Percentiles rank a stretch among this genome's conserved stretches.
These are phyloP conservation scores for Beauveria sp. DNA, from an alignment of 2,329 filamentous ascomycete genomes.

Conservation along the genomic window DNA sequence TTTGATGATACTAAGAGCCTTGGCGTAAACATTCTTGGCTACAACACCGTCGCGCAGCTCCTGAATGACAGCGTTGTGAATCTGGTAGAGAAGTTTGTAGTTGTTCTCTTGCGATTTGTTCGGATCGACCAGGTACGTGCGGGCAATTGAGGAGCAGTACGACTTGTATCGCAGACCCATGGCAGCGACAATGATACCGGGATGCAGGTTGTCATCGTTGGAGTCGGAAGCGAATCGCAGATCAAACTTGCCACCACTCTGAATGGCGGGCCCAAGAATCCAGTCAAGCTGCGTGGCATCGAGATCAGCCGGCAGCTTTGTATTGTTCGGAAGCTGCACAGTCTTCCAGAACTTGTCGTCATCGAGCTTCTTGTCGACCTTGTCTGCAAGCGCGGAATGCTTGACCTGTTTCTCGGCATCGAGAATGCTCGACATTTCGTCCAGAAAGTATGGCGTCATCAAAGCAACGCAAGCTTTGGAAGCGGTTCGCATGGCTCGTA, in stretches of 20 bases:
- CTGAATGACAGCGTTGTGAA: slow-evolving; percentile 87
- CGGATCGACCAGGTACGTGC: slow-evolving; percentile 93
- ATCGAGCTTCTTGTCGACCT: slow-evolving; percentile 85
- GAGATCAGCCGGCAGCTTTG: slow-evolving; percentile 78
- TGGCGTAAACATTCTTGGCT: slow-evolving; percentile 86
- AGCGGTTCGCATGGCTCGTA: slow-evolving; percentile 88
- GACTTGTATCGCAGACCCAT: slow-evolving; percentile 93
- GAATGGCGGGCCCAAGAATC: slow-evolving; percentile 82
- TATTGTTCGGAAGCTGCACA: slow-evolving; percentile 59
- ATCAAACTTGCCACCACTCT: slow-evolving; percentile 94
- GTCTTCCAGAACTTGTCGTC: slow-evolving; percentile 89
- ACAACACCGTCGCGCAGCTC: slow-evolving; percentile 79
- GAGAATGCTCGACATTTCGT: slow-evolving; percentile 94
- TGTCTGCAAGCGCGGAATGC: slow-evolving; percentile 76
- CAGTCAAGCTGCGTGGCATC: slow-evolving; percentile 87
- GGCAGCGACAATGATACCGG: slow-evolving; percentile 87
- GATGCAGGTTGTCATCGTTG: slow-evolving; percentile 75
- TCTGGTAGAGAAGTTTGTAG: slow-evolving; percentile 78
- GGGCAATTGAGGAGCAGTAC: slow-evolving; percentile 85
- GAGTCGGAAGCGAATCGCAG: slow-evolving; percentile 71
- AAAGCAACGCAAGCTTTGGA: slow-evolving; percentile 90
- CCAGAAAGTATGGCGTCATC: slow-evolving; percentile 94
- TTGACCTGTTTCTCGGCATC: slow-evolving; percentile 97
- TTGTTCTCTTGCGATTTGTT: slow-evolving; percentile 93
- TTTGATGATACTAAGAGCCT: slow-evolving; percentile 72